Percentiles rank a stretch among this genome's conserved stretches.
phyloP scores from a whole-genome alignment of 257 asterid genomes.

The Perilla frutescens region DNA sequence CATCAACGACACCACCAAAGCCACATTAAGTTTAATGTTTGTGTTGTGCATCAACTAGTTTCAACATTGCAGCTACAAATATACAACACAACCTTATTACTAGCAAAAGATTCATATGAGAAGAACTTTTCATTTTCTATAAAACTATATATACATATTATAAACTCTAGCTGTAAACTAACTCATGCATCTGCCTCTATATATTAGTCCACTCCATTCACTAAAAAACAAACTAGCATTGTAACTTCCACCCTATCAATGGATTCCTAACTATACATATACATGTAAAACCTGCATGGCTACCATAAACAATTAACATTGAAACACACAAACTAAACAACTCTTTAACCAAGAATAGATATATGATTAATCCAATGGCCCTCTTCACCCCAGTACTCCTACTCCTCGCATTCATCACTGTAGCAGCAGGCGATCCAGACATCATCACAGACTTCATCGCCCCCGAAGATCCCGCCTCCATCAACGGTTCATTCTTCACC shows the following conservation, averaged over 20 bases:
- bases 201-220: not conserved
- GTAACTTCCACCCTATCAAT: conserved; percentile 5
- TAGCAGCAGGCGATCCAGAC: conserved; percentile 31
- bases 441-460: conserved; percentile 25
- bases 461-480: not conserved
- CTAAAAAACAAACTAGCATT: conserved; percentile 7
- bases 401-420: not conserved
- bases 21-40: not conserved
- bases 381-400: not conserved
- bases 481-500: conserved; percentile 30
- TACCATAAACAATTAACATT: not conserved
- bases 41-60: too few species aligned
- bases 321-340: too few species aligned
- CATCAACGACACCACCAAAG: conserved; percentile 6
- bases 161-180: not conserved
- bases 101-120: too few species aligned
- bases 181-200: not conserved
- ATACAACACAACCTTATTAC: too few species aligned
- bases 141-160: not conserved
- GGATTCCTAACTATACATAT: too few species aligned
- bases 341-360: too few species aligned
- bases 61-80: too few species aligned
- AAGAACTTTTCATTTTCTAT: not conserved
- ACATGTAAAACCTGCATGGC: not conserved
- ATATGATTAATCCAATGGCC: conserved; percentile 8